Base-by-base conservation (phyloP, 164 flowering plant species). In the Taxillus chinensis region DNA sequence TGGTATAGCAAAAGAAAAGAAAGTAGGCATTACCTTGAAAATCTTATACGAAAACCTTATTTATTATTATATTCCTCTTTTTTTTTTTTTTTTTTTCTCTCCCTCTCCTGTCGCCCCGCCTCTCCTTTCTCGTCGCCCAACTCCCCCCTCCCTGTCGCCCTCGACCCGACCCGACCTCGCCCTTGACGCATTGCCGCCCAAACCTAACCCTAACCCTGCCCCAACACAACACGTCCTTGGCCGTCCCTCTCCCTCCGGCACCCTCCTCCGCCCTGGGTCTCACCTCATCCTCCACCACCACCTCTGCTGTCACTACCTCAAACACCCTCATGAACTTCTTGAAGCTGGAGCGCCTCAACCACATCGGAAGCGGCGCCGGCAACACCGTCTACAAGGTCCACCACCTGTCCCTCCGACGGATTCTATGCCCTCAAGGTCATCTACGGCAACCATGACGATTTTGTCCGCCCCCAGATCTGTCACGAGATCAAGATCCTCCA, bases 371-470 rank as follows among this genome's bases (percentile, higher is more conserved):
- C 75, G 98, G 98, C 38, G 63, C 61, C 63, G 92, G 96, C 9
- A 92, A 96, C 9, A 89, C 95, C 54, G 98, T 92, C 41, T 89
- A 87, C 81, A 84, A 83, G 67, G 98, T 87, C 8, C 55, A 73
- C 27, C 96, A 89, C 73, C 74, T n/a, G n/a, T n/a, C 13, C 51
- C 51, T 48, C 51, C 51, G 51, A 48, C 51, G 13, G 13, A 48
- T 8, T 48, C 8, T 48, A 8, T 13, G 51, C 51, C 13, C 13
- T 48, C 8, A 48, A 48, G 13, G 51, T 48, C 8, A 48, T 48
- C 51, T 48, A 48, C 51, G 51, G 51, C 51, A 48, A 48, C 51
- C 51, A 48, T 13, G 51, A 48, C 51, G 51, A 48, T 13, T 8
- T 13, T 13, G 51, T 48, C 51, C 51, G 51, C 9, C 51, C 9